phyloP scores from a whole-genome alignment of 305 asterid species.

The Fraxinus velutina region DNA sequence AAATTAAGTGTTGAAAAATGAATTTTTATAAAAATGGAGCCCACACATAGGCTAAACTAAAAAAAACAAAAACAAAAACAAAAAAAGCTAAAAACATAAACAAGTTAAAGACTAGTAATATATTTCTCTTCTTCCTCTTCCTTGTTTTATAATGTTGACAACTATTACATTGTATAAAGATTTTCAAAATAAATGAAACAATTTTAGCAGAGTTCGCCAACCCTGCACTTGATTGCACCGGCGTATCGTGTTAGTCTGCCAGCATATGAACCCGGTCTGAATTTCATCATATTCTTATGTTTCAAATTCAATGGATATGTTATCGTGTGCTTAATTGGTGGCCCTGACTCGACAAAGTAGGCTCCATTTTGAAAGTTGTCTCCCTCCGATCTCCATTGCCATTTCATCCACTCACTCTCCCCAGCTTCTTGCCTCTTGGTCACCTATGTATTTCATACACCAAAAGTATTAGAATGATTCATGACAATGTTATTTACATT shows the following conservation, averaged over 20 bases:
- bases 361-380: slow-evolving; percentile 72
- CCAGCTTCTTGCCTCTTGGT: slow-evolving; percentile 62
- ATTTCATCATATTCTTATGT: slow-evolving; percentile 33
- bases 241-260: slow-evolving; percentile 38
- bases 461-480: background rate
- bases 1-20: too few relatives aligned
- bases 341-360: slow-evolving; percentile 65
- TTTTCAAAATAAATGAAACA: background rate
- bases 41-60: too few relatives aligned
- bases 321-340: slow-evolving; percentile 30
- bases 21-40: too few relatives aligned
- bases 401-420: slow-evolving; percentile 50
- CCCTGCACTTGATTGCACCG: slow-evolving; percentile 35
- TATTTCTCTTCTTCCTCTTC: background rate
- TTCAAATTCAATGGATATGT: slow-evolving; percentile 31
- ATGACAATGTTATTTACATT: background rate
- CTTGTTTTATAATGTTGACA: background rate
- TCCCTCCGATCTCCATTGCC: slow-evolving; percentile 93
- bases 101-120: background rate
- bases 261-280: slow-evolving; percentile 38
- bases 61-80: too few relatives aligned
- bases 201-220: slow-evolving; percentile 28
- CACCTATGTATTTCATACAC: slow-evolving; percentile 36
- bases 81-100: background rate
- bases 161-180: background rate